Conservation (phyloP, 73 alveolate species). For the Tetrahymena thermophila region DNA sequence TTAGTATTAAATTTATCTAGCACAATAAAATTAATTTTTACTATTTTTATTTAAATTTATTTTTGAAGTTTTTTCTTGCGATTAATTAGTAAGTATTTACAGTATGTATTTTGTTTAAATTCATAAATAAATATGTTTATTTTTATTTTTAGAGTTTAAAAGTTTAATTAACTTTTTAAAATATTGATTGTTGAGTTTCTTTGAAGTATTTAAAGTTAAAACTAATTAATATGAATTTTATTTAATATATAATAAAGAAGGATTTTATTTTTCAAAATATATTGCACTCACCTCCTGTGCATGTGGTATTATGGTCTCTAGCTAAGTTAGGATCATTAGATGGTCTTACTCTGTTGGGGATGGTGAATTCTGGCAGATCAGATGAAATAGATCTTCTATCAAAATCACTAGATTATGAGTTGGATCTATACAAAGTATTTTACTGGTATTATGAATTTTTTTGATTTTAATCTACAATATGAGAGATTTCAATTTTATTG, state of each 20-base stretch:
- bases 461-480: background rate
- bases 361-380: background rate
- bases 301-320: background rate
- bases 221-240: background rate
- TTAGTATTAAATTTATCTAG: too few species aligned
- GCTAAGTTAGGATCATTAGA: background rate
- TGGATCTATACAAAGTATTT: background rate
- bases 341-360: background rate
- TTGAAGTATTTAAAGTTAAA: background rate
- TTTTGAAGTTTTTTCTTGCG: too few species aligned
- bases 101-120: too few species aligned
- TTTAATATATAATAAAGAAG: too few species aligned
- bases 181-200: background rate
- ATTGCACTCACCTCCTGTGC: background rate
- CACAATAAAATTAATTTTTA: too few species aligned
- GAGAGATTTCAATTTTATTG: background rate
- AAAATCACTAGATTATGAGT: background rate
- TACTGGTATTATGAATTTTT: background rate
- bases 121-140: too few species aligned
- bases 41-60: too few species aligned
- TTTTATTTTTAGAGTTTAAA: too few species aligned
- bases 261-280: background rate
- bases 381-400: background rate
- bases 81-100: too few species aligned
- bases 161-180: too few species aligned